Evolutionary conservation across 352 stramenopile genomes (phyloP).

Genomic region (Phytophthora sp.): DNA sequence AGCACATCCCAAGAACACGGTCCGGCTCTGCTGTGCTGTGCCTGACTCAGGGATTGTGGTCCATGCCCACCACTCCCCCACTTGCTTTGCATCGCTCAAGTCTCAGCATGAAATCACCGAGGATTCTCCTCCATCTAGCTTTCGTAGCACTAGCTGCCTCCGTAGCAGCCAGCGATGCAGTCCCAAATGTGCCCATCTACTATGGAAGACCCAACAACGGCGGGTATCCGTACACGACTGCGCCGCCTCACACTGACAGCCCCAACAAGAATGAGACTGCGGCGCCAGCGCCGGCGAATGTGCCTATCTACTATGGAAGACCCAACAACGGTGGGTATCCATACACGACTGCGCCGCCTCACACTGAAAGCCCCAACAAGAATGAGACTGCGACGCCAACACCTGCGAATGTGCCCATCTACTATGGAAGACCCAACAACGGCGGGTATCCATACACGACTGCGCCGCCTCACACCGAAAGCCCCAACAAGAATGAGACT

Average conservation of each 20-base stretch:
- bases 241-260: not conserved
- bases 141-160: not conserved
- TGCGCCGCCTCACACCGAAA: not conserved
- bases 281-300: not conserved
- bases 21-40: conserved; percentile 1
- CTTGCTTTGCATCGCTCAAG: not conserved
- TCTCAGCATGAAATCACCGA: too few species aligned
- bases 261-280: conserved; percentile 6
- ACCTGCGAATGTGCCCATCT: not conserved
- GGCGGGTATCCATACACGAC: conserved; percentile 20
- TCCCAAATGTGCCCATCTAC: conserved; percentile 3
- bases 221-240: conserved; percentile 18
- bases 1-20: conserved; percentile 2
- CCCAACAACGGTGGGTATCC: conserved; percentile 23
- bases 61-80: not conserved
- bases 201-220: conserved; percentile 21
- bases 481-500: conserved; percentile 4
- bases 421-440: conserved; percentile 21
- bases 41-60: not conserved
- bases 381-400: not conserved
- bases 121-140: too few species aligned
- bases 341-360: conserved; percentile 7
- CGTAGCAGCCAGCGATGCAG: not conserved
- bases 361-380: not conserved
- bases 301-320: conserved; percentile 10